A percentile compares a stretch with the other conserved stretches of the same genome.
Conservation (phyloP, 2,329 filamentous ascomycete species). For the Aspergillus spinulosporus region DNA sequence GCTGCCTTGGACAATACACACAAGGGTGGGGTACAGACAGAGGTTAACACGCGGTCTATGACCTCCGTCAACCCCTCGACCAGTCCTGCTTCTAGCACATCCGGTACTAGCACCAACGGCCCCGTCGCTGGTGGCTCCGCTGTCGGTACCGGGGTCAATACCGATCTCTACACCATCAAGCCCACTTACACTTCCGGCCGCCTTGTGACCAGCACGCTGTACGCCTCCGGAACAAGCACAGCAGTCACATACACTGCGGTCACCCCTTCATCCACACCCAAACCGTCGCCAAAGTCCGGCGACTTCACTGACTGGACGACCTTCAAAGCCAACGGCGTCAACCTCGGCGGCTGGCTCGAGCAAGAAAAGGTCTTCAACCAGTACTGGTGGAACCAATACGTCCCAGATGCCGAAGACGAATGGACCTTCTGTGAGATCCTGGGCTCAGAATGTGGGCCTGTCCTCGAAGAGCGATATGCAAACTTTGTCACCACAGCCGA, state of each 20-base stretch:
- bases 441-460: slow-evolving; percentile 9
- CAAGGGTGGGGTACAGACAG: not conserved
- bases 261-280: not conserved
- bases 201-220: not conserved
- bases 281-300: no score
- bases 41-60: not conserved
- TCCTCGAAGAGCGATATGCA: slow-evolving; percentile 14
- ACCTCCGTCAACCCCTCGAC: not conserved
- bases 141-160: not conserved
- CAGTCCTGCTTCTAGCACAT: not conserved
- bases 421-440: slow-evolving; percentile 22
- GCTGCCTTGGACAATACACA: not conserved
- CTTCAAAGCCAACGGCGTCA: slow-evolving; percentile 10
- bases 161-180: not conserved
- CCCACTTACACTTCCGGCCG: not conserved
- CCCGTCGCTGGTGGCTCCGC: not conserved
- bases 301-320: slow-evolving; percentile 5
- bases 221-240: not conserved
- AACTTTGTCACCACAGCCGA: slow-evolving; percentile 15
- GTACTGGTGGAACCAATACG: slow-evolving; percentile 21
- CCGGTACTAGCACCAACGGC: not conserved
- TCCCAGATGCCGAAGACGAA: slow-evolving; percentile 24
- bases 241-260: no score
- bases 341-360: slow-evolving; percentile 27
- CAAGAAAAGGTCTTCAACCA: slow-evolving; percentile 27